Evolutionary conservation across 306 rosid genomes (phyloP), one percentile per base, ranked within the genome.

Genomic region (Elaeagnus macrophylla): DNA sequence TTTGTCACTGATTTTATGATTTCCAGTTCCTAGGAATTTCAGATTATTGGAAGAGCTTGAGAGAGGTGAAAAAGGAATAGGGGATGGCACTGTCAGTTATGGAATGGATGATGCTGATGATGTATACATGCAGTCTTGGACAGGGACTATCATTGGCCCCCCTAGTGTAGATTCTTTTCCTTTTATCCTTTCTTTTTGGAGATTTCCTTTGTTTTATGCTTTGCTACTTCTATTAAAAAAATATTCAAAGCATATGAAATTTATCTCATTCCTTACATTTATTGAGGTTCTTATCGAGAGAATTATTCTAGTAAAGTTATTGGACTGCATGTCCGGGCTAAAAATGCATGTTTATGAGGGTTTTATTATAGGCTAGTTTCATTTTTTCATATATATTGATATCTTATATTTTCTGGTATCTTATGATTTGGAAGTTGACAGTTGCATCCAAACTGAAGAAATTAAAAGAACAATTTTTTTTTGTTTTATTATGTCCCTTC

Each of bases 41-140:
- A 82, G 87, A 78, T 84, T 91, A 72, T 75, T 91, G 77, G 99
- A 91, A 75, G 99, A 91, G 72, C 99, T 91, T 53, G 97, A 91
- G 73, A 83, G 97, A 76, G 97, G 97, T 41, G 97, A 90, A 62
- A 90, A 90, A 74, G 97, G 97, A 68, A 90, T 90, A 37, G 95
- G 97, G 54, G 95, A 90, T 86, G 95, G 95, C 61, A 90, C 97
- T 61, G 97, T 91, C 48, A 91, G 97, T 74, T 91, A 91, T 67
- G 97, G 97, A 64, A 91, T 91, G 99, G 96, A 91, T 73, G 99
- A 84, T 59, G 99, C 95, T 13, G 95, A 91, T 66, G 99, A 91
- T 80, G 73, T 91, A 65, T 79, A 58, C 72, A 91, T 91, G 97
- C 91, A 83, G 64, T 91, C 94, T 18, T 91, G 95, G 97, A 91